Evolutionary conservation across 768 basidiomycete species (phyloP).

Genomic region (Tylopilus cervinicoccineus): DNA sequence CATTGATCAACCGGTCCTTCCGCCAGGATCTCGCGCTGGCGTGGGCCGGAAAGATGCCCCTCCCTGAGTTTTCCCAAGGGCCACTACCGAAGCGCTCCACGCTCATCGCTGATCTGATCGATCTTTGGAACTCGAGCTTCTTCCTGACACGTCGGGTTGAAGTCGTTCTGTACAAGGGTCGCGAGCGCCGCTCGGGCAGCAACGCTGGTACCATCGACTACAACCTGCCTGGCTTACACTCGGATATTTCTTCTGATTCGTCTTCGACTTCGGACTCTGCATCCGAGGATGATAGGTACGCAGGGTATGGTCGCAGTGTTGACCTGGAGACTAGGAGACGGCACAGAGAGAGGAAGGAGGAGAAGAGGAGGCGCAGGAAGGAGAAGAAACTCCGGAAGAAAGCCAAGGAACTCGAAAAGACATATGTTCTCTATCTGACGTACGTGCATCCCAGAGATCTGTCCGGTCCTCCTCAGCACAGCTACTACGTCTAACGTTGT

Average conservation of each 20-base stretch:
- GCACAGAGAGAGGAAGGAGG: constrained; percentile 52
- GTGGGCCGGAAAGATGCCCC: constrained; percentile 74
- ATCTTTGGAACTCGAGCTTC: constrained; percentile 78
- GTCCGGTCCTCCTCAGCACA: constrained; percentile 22
- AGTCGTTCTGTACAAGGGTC: constrained; percentile 75
- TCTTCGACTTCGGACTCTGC: constrained; percentile 38
- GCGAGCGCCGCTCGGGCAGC: constrained; percentile 70
- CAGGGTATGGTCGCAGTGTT: constrained; percentile 42
- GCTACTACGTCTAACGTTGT: constrained; percentile 23
- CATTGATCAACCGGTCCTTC: background rate
- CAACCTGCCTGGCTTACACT: constrained; percentile 46
- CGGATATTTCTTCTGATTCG: constrained; percentile 38
- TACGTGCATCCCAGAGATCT: constrained; percentile 40
- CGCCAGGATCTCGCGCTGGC: constrained; percentile 65
- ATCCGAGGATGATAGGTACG: constrained; percentile 40
- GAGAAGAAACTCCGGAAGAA: constrained; percentile 62
- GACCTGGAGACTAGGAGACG: constrained; percentile 50
- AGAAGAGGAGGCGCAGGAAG: constrained; percentile 57
- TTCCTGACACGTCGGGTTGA: constrained; percentile 75
- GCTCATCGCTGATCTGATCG: constrained; percentile 66
- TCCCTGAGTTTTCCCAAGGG: constrained; percentile 47
- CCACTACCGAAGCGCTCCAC: constrained; percentile 53
- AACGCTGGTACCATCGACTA: constrained; percentile 52
- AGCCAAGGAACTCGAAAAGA: constrained; percentile 56
- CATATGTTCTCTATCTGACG: constrained; percentile 59